Evolutionary conservation across 169 alveolate genomes (phyloP), one percentile per base, ranked within the genome.

Genomic region (Eimeria sp.): DNA sequence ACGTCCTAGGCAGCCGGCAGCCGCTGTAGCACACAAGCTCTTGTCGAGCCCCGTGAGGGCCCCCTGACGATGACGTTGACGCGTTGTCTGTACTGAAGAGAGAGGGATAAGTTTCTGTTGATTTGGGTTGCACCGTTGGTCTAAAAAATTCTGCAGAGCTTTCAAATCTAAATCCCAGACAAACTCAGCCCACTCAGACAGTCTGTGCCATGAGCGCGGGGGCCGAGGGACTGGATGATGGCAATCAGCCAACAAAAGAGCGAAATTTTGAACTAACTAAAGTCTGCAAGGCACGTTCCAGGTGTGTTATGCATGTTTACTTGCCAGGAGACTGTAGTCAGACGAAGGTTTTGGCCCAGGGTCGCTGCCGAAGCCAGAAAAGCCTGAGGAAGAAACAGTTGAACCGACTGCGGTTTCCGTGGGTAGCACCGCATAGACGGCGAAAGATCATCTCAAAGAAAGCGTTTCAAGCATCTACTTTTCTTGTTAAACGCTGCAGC

Each of bases 21-120:
- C 54, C 63, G 61, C 86, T 18, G 86, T 43, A 45, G 61, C 86
- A 75, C 61, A 75, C 54, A 73, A 27, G 84, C 27, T 13, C 63
- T 5, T 3, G 30, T 22, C 78, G 63, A 22, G 86, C 86, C 86
- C 45, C 58, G 58, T 13, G 40, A 43, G 86, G 86, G 30, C 82
- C 45, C 20, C 9, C 9, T 5, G 82, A 45, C 10, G n/a, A 13
- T 72, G 82, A 61, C 6, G 65, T 3, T 3, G 87, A 1, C 40
- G 34, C 27, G 61, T 76, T 76, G 6, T 25, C 87, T 22, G 18
- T 5, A 43, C 11, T 13, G 34, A 16, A n/a, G 4, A 30, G 25
- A 20, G 18, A n/a, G 30, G 4, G 57, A 5, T 0, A 9, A 10
- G n/a, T 4, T 30, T 27, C 54, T 22, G 65, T 76, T 5, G 13